Conservation (phyloP, 2,329 filamentous ascomycete species). For the Xylariaceae sp. region DNA sequence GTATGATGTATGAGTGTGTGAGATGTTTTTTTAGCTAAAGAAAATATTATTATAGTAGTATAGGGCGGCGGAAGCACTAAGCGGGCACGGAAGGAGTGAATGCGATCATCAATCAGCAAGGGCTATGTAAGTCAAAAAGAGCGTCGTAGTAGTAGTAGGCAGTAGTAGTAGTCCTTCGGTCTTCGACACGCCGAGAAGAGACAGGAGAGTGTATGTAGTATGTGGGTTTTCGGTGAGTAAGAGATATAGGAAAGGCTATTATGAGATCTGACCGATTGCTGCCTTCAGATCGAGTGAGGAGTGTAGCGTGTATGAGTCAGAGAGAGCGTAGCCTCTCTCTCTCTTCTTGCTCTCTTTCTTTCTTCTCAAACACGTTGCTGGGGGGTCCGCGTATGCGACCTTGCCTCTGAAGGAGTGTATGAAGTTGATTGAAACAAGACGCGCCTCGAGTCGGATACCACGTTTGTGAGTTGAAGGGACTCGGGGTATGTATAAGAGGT, state of each 20-base stretch:
- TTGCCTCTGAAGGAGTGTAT: background rate
- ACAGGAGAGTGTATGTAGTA: background rate
- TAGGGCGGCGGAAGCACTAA: constrained; percentile 9
- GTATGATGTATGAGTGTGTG: too few species aligned
- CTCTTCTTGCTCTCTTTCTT: background rate
- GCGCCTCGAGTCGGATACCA: background rate
- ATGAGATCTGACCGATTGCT: background rate
- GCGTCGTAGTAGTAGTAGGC: background rate
- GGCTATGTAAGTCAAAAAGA: background rate
- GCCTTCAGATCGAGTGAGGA: background rate
- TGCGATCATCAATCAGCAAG: constrained; percentile 1
- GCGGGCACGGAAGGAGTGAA: constrained; percentile 11
- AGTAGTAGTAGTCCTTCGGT: background rate
- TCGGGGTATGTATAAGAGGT: background rate
- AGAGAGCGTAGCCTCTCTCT: background rate
- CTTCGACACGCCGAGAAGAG: background rate
- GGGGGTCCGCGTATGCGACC: background rate
- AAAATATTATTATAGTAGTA: background rate
- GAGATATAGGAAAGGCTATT: background rate
- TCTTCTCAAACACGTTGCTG: background rate
- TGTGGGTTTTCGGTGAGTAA: background rate
- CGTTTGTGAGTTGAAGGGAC: background rate
- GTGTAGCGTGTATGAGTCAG: background rate
- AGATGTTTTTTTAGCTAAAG: background rate
- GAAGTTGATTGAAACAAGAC: background rate